These are phyloP conservation scores for Fomitopsis betulina DNA, from an alignment of 1,284 basidiomycete genomes.

Conservation along the genomic window DNA sequence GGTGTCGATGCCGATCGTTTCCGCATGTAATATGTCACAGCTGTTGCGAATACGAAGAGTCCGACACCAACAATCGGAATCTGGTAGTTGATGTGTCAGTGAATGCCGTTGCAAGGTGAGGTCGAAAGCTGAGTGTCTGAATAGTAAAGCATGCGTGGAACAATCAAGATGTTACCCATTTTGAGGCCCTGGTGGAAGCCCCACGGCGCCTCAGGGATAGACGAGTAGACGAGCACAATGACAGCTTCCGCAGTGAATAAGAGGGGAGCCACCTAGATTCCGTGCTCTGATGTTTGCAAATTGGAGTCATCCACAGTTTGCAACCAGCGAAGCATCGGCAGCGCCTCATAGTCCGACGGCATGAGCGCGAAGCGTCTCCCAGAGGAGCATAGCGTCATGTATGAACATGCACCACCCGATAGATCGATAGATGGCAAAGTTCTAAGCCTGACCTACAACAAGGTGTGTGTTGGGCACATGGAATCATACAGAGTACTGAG, in stretches of 20 bases:
- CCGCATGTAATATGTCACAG: not conserved
- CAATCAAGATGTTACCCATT: not conserved
- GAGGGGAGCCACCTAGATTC: not conserved
- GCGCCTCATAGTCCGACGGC: too few species aligned
- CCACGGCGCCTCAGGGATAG: not conserved
- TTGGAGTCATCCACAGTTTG: not conserved
- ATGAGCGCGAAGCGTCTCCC: too few species aligned
- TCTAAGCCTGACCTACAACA: too few species aligned
- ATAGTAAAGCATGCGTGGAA: not conserved
- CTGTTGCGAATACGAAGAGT: not conserved
- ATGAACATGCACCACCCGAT: not conserved
- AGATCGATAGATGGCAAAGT: not conserved
- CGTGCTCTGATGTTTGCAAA: not conserved
- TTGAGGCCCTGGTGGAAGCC: not conserved
- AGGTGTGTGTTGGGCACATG: too few species aligned
- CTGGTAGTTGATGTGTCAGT: not conserved
- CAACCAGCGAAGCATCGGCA: too few species aligned
- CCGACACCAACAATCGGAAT: constrained; percentile 1
- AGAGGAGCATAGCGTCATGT: too few species aligned
- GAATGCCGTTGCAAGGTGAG: not conserved
- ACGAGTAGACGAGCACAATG: not conserved
- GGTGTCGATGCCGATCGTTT: not conserved
- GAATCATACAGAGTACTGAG: too few species aligned
- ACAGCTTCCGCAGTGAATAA: not conserved
- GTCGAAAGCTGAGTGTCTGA: not conserved